Evolutionary conservation across 2,329 filamentous ascomycete species (phyloP).

Genomic region (Sporothrix dimorphospora): DNA sequence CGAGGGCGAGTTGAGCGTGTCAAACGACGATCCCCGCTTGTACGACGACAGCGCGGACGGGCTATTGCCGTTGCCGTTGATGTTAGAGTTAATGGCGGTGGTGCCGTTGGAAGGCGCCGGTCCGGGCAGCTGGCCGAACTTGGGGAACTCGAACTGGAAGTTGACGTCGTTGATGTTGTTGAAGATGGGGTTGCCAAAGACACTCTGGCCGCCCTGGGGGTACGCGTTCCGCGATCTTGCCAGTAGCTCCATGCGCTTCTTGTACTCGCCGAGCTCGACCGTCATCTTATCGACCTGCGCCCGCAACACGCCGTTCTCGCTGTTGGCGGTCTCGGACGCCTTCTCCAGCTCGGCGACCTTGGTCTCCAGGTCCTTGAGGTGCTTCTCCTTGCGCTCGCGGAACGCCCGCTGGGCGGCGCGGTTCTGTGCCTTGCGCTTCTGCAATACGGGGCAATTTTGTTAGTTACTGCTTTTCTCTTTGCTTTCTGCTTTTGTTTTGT

Average conservation of each 20-base stretch:
- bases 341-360: conserved; percentile 80
- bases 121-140: conserved; percentile 76
- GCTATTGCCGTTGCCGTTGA: conserved; percentile 31
- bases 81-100: conserved; percentile 32
- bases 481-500: too few relatives aligned
- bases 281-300: conserved; percentile 89
- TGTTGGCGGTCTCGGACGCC: conserved; percentile 76
- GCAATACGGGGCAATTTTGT: conserved; percentile 25
- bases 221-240: conserved; percentile 37
- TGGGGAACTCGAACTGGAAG: conserved; percentile 95
- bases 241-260: conserved; percentile 75
- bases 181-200: conserved; percentile 53
- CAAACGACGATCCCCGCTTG: conserved; percentile 22
- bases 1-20: conserved; percentile 28
- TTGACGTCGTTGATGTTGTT: conserved; percentile 72
- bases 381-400: conserved; percentile 92
- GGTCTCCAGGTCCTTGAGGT: conserved; percentile 80
- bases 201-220: conserved; percentile 44
- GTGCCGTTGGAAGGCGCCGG: conserved; percentile 41
- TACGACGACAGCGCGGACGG: conserved; percentile 28
- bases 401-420: conserved; percentile 91
- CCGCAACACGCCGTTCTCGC: conserved; percentile 82
- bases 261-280: conserved; percentile 83
- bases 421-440: conserved; percentile 97
- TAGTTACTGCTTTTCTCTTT: background rate